Conservation (phyloP, 2,329 filamentous ascomycete species). For the Scedosporium aurantiacum region DNA sequence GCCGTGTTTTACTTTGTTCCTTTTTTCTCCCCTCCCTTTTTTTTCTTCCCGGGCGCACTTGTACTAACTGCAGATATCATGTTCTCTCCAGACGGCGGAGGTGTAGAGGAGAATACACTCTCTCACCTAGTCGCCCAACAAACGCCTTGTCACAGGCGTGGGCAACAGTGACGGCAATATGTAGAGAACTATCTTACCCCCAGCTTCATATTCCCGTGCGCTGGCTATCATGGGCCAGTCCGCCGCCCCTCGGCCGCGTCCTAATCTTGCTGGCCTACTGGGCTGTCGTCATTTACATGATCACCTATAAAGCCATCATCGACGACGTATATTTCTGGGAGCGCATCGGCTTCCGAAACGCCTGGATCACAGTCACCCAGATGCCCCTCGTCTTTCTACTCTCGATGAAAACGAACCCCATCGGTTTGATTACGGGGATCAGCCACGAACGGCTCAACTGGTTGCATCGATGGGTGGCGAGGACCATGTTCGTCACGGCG, state of each 20-base stretch:
- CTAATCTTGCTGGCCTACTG: slow-evolving; percentile 45
- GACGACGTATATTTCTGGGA: slow-evolving; percentile 49
- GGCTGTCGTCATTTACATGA: slow-evolving; percentile 47
- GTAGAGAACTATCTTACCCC: slow-evolving; percentile 45
- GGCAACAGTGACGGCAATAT: slow-evolving; percentile 47
- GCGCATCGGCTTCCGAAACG: slow-evolving; percentile 55
- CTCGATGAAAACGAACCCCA: slow-evolving; percentile 44
- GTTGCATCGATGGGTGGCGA: slow-evolving; percentile 62
- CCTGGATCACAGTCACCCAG: slow-evolving; percentile 55
- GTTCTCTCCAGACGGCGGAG: slow-evolving; percentile 30
- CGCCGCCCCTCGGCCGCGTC: slow-evolving; percentile 45
- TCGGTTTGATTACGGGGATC: slow-evolving; percentile 50
- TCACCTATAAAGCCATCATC: slow-evolving; percentile 35
- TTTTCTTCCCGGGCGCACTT: background rate
- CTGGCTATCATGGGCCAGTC: slow-evolving; percentile 43
- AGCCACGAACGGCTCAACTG: slow-evolving; percentile 62
- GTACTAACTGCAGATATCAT: background rate
- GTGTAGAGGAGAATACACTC: slow-evolving; percentile 28
- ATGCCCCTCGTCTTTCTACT: slow-evolving; percentile 54
- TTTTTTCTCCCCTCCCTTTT: slow-evolving; percentile 6
- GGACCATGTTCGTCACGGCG: slow-evolving; percentile 56
- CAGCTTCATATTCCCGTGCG: slow-evolving; percentile 37
- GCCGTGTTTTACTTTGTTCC: too few species aligned
- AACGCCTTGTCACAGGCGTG: slow-evolving; percentile 36
- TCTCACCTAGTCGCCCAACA: slow-evolving; percentile 41